Conservation (phyloP, 2,329 filamentous ascomycete genomes). For the Calcarisporium arbuscula region DNA sequence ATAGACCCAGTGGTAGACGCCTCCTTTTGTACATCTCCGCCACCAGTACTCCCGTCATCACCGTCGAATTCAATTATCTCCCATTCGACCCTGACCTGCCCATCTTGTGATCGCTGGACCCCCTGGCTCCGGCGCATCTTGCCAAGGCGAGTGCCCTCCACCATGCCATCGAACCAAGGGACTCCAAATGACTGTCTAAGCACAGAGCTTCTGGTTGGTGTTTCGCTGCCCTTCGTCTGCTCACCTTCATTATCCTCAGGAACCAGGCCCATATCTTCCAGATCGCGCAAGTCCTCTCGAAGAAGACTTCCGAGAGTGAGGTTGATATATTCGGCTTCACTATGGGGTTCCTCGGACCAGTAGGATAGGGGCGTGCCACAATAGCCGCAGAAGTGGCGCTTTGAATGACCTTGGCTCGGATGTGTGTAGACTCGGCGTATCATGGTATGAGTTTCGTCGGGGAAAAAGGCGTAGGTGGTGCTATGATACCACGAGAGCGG, state of each 20-base stretch:
- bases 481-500: slow-evolving; percentile 77
- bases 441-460: slow-evolving; percentile 64
- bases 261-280: slow-evolving; percentile 72
- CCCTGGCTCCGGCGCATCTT: slow-evolving; percentile 58
- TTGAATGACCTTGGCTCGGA: slow-evolving; percentile 48
- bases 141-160: slow-evolving; percentile 68
- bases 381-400: slow-evolving; percentile 83
- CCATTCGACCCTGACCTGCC: slow-evolving; percentile 67
- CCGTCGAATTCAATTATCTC: slow-evolving; percentile 70
- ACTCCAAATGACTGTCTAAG: slow-evolving; percentile 59
- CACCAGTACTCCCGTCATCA: slow-evolving; percentile 23
- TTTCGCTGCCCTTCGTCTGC: slow-evolving; percentile 8
- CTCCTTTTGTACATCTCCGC: slow-evolving; percentile 29
- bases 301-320: slow-evolving; percentile 74
- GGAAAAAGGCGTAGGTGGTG: slow-evolving; percentile 66
- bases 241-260: slow-evolving; percentile 32
- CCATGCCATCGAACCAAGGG: slow-evolving; percentile 80
- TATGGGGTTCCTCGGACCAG: slow-evolving; percentile 68
- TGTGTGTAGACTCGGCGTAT: slow-evolving; percentile 65
- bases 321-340: slow-evolving; percentile 72
- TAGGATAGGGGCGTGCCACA: slow-evolving; percentile 81
- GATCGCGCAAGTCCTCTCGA: slow-evolving; percentile 60
- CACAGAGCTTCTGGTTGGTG: slow-evolving; percentile 22
- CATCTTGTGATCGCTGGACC: slow-evolving; percentile 49
- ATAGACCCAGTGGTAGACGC: slow-evolving; percentile 24